A percentile compares a stretch with the other conserved stretches of the same genome.
phyloP scores from a whole-genome alignment of 1,139 yeast species.

The Yamadazyma diddensiae region DNA sequence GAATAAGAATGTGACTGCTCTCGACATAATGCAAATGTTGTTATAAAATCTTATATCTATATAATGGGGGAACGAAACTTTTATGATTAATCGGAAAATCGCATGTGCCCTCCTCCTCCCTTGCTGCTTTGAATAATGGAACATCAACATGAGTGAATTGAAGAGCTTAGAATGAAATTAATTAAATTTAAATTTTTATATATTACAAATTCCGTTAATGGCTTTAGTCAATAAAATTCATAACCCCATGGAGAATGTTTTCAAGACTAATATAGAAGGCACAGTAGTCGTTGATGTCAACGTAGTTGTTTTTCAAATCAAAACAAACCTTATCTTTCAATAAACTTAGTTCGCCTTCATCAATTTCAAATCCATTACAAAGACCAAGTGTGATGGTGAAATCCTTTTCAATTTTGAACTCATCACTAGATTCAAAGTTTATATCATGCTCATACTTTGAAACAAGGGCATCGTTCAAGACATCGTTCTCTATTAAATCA shows the following conservation, averaged over 20 bases:
- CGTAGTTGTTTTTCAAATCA: slow-evolving; percentile 43
- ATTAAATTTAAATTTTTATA: too few relatives aligned
- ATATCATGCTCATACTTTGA: slow-evolving; percentile 8
- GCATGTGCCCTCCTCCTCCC: too few relatives aligned
- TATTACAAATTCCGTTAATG: too few relatives aligned
- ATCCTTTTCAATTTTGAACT: slow-evolving; percentile 13
- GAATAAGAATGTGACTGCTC: too few relatives aligned
- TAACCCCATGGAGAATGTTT: slow-evolving; percentile 37
- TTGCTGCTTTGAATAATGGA: too few relatives aligned
- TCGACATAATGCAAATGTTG: too few relatives aligned
- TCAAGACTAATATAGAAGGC: slow-evolving; percentile 44
- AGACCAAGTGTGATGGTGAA: slow-evolving; percentile 10
- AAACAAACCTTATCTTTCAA: slow-evolving; percentile 40
- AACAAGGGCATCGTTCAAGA: slow-evolving; percentile 1
- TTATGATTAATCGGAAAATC: too few relatives aligned
- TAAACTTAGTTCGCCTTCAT: slow-evolving; percentile 26
- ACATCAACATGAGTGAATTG: too few relatives aligned
- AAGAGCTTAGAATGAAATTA: too few relatives aligned
- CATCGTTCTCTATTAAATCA: slow-evolving; percentile 8
- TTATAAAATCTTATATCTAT: too few relatives aligned
- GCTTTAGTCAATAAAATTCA: slow-evolving; percentile 28
- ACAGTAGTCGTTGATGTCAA: slow-evolving; percentile 46
- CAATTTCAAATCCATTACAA: slow-evolving; percentile 8
- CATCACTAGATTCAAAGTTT: slow-evolving; percentile 13
- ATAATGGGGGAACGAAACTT: too few relatives aligned